Conservation (phyloP, 2,329 filamentous ascomycete species). For the Lasiodiplodia gonubiensis region DNA sequence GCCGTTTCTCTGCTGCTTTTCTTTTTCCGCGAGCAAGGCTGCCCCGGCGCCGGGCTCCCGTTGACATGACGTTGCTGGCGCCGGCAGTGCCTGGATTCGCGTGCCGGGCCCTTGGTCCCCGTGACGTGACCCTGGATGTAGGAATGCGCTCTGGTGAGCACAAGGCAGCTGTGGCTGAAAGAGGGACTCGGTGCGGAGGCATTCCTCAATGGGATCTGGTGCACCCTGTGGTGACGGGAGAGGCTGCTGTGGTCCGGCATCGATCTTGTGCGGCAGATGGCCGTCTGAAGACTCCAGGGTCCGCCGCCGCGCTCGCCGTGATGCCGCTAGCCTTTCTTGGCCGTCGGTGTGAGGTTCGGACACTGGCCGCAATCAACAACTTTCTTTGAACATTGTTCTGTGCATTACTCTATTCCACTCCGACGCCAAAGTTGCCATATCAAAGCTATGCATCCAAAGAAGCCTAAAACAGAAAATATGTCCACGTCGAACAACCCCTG, state of each 20-base stretch:
- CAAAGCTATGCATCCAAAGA: slow-evolving; percentile 23
- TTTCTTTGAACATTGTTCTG: neutral
- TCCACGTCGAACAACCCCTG: slow-evolving; percentile 4
- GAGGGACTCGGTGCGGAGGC: slow-evolving; percentile 16
- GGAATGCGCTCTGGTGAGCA: slow-evolving; percentile 24
- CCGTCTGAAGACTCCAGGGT: slow-evolving; percentile 33
- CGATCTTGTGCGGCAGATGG: slow-evolving; percentile 21
- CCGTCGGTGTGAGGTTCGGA: neutral
- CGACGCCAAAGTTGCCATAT: slow-evolving; percentile 9
- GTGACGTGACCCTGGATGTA: slow-evolving; percentile 23
- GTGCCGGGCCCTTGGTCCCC: slow-evolving; percentile 24
- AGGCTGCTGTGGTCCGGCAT: slow-evolving; percentile 18
- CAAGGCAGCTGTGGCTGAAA: slow-evolving; percentile 26
- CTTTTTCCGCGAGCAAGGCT: slow-evolving; percentile 13
- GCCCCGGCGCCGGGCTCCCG: neutral
- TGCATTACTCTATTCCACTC: slow-evolving; percentile 21
- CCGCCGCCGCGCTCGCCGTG: neutral
- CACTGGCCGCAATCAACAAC: neutral
- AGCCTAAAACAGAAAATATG: slow-evolving; percentile 2
- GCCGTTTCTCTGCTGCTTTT: slow-evolving; percentile 23
- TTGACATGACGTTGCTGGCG: slow-evolving; percentile 19
- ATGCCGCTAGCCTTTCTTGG: slow-evolving; percentile 24
- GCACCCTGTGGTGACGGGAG: slow-evolving; percentile 19
- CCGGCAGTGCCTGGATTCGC: slow-evolving; percentile 10
- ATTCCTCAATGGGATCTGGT: slow-evolving; percentile 17